Evolutionary conservation across 345 rosid species (phyloP).

Genomic region (Acer saccharum): DNA sequence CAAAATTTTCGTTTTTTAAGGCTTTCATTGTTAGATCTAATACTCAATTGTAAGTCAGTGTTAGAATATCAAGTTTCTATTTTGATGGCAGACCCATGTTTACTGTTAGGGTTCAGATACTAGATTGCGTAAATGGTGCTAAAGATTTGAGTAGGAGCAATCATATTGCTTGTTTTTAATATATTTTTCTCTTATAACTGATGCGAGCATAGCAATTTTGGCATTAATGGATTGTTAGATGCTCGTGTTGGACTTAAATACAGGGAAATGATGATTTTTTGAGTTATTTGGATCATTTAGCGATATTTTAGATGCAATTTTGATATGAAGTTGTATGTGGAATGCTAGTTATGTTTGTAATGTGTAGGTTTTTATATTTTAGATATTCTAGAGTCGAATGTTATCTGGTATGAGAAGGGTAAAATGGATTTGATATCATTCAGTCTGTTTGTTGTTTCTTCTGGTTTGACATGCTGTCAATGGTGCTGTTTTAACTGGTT

Average conservation of each 20-base stretch:
- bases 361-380: not conserved
- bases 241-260: not conserved
- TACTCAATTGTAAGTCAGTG: not conserved
- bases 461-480: not conserved
- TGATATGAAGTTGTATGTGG: not conserved
- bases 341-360: not conserved
- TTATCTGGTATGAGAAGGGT: not conserved
- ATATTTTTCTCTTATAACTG: not conserved
- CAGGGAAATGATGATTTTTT: not conserved
- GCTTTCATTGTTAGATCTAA: conserved; percentile 8
- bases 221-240: not conserved
- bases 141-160: not conserved
- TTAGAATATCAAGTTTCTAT: not conserved
- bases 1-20: not conserved
- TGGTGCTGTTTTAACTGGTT: not conserved
- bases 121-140: not conserved
- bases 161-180: not conserved
- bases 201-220: not conserved
- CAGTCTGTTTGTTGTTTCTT: too few relatives aligned
- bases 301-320: not conserved
- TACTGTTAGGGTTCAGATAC: not conserved
- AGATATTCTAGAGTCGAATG: not conserved
- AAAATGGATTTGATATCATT: not conserved
- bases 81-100: not conserved
- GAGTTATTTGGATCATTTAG: not conserved